Percentiles rank a stretch among this genome's conserved stretches.
Conservation (phyloP, 2,329 filamentous ascomycete genomes). For the Fusarium longipes region DNA sequence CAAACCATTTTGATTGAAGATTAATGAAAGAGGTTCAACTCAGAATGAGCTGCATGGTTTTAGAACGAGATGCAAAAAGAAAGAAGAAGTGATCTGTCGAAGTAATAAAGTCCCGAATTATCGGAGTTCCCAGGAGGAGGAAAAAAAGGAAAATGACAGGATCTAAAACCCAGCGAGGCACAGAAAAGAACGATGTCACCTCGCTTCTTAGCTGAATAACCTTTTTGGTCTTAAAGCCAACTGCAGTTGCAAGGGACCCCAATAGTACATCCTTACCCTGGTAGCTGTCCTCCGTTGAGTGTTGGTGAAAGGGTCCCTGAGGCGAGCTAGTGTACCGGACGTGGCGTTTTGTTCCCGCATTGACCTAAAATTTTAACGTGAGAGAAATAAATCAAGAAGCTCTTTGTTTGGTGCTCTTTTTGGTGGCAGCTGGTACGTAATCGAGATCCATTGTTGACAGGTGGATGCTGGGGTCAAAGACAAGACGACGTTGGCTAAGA, state of each 20-base stretch:
- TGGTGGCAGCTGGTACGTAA: constrained; percentile 5
- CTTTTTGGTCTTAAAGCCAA: background rate
- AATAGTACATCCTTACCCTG: constrained; percentile 3
- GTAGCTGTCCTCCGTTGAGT: background rate
- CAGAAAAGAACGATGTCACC: constrained; percentile 20
- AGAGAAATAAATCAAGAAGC: background rate
- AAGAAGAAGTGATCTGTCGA: background rate
- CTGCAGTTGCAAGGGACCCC: background rate
- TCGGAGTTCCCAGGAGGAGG: background rate
- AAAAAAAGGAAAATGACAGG: background rate
- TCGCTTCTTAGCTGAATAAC: constrained; percentile 6
- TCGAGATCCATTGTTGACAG: constrained; percentile 1
- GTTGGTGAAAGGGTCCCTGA: background rate
- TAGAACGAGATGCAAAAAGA: background rate
- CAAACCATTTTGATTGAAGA: constrained; percentile 36
- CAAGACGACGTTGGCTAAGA: background rate
- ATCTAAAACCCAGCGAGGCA: constrained; percentile 1
- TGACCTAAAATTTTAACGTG: background rate
- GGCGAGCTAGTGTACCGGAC: constrained; percentile 2
- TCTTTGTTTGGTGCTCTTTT: background rate
- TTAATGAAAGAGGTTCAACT: background rate
- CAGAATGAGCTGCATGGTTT: background rate
- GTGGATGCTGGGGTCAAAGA: background rate
- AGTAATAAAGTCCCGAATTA: background rate
- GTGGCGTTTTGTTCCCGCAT: background rate